A percentile compares a stretch with the other conserved stretches of the same genome.
Conservation (phyloP, 2,329 filamentous ascomycete species). For the Fusarium stilboides region DNA sequence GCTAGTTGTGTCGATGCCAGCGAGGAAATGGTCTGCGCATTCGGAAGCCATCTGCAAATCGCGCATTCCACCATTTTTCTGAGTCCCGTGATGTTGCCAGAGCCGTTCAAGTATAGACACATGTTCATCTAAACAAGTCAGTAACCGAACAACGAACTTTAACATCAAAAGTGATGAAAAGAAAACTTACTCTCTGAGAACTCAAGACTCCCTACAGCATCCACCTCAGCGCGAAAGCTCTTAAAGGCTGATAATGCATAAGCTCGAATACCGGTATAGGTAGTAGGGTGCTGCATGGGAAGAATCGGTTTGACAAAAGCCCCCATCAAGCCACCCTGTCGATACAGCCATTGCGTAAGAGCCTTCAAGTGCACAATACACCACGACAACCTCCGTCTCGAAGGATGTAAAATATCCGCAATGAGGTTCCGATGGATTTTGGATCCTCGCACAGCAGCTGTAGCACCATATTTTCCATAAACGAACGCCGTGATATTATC, state of each 20-base stretch:
- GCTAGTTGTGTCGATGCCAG: constrained; percentile 68
- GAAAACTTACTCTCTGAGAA: not conserved
- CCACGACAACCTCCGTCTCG: constrained; percentile 37
- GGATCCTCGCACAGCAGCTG: constrained; percentile 30
- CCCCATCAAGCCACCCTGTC: constrained; percentile 4
- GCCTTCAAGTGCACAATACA: constrained; percentile 26
- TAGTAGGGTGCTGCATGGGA: constrained; percentile 41
- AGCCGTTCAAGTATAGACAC: constrained; percentile 57
- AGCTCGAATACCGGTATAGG: constrained; percentile 34
- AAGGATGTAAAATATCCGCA: constrained; percentile 38
- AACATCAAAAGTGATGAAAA: too few species aligned
- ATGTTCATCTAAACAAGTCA: constrained; percentile 6
- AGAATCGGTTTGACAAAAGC: constrained; percentile 21
- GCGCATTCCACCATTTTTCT: constrained; percentile 51
- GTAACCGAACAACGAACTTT: fast-evolving
- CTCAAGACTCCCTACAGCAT: not conserved
- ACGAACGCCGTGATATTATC: constrained; percentile 39
- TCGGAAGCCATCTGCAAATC: constrained; percentile 67
- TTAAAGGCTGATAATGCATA: constrained; percentile 33
- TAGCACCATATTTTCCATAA: constrained; percentile 36
- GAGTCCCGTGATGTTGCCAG: constrained; percentile 52
- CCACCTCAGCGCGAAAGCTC: constrained; percentile 19
- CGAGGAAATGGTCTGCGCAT: constrained; percentile 67
- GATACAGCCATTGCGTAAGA: constrained; percentile 38
- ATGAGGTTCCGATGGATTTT: constrained; percentile 25